Evolutionary conservation across 257 asterid genomes (phyloP).

Genomic region (Ballota nigra): DNA sequence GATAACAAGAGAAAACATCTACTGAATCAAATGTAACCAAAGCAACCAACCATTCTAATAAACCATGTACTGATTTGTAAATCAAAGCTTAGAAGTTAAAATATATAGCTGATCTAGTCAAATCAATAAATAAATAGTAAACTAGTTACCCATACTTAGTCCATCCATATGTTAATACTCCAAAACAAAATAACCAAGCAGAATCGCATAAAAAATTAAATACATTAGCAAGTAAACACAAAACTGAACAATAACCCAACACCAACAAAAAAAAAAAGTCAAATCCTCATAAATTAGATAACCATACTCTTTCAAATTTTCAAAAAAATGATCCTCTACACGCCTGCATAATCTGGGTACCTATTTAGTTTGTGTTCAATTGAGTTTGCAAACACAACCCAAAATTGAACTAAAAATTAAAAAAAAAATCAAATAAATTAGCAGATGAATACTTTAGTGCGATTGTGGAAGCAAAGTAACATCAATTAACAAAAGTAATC

Average conservation of each 20-base stretch:
- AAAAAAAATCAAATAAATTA: background rate
- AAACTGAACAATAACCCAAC: background rate
- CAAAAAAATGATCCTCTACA: background rate
- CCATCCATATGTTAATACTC: too few relatives aligned
- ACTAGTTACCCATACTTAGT: background rate
- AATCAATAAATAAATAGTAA: background rate
- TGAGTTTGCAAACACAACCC: background rate
- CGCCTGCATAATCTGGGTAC: background rate
- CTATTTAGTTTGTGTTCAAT: background rate
- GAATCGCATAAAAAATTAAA: background rate
- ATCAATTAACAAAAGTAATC: too few relatives aligned
- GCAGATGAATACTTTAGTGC: constrained; percentile 37
- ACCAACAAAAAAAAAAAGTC: background rate
- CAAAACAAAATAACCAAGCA: constrained; percentile 2
- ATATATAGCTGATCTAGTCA: background rate
- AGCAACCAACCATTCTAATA: background rate
- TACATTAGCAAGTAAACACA: background rate
- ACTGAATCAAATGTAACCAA: background rate
- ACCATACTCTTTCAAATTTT: constrained; percentile 2
- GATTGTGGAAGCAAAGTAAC: constrained; percentile 45
- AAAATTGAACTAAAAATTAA: background rate
- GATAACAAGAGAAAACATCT: background rate
- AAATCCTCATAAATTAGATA: constrained; percentile 20
- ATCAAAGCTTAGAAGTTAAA: constrained; percentile 3
- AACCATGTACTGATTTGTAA: background rate